Evolutionary conservation across 176 grass and related monocot genomes (phyloP).

Genomic region (Oryza coarctata): DNA sequence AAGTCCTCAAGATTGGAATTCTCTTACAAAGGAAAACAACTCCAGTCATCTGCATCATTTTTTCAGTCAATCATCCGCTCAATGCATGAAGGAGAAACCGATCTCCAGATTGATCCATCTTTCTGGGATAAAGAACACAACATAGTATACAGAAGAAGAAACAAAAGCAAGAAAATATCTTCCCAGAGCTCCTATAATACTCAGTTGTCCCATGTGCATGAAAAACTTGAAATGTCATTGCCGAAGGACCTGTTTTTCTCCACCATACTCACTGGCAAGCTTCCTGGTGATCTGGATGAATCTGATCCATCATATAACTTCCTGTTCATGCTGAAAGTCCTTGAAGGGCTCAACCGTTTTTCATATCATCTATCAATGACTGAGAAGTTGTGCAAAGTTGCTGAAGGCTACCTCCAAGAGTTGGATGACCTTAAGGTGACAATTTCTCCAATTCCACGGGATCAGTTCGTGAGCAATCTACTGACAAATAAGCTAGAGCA

Average conservation of each 20-base stretch:
- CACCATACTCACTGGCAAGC: conserved; percentile 39
- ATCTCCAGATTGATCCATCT: conserved; percentile 42
- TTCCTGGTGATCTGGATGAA: conserved; percentile 53
- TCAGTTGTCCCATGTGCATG: neutral
- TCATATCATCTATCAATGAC: conserved; percentile 43
- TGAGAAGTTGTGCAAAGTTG: conserved; percentile 51
- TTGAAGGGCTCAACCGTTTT: conserved; percentile 61
- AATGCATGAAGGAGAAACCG: conserved; percentile 29
- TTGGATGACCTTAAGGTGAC: conserved; percentile 44
- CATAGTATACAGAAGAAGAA: conserved; percentile 50
- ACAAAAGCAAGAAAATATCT: conserved; percentile 18
- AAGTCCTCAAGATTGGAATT: conserved; percentile 43
- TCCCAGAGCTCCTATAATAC: neutral
- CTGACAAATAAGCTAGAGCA: conserved; percentile 64
- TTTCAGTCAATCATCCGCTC: conserved; percentile 53
- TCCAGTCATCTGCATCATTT: conserved; percentile 43
- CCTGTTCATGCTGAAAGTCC: conserved; percentile 57
- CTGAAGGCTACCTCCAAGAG: conserved; percentile 46
- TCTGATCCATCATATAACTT: conserved; percentile 48
- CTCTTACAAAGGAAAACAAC: conserved; percentile 46
- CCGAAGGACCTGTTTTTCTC: conserved; percentile 50
- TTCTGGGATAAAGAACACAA: conserved; percentile 53
- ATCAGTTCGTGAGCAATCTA: conserved; percentile 52
- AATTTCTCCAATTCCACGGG: conserved; percentile 46
- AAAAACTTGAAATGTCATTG: conserved; percentile 38